Percentiles rank a stretch among this genome's conserved stretches.
Evolutionary conservation across 75 land plant genomes (phyloP).

Genomic region (Pinus albicaulis): DNA sequence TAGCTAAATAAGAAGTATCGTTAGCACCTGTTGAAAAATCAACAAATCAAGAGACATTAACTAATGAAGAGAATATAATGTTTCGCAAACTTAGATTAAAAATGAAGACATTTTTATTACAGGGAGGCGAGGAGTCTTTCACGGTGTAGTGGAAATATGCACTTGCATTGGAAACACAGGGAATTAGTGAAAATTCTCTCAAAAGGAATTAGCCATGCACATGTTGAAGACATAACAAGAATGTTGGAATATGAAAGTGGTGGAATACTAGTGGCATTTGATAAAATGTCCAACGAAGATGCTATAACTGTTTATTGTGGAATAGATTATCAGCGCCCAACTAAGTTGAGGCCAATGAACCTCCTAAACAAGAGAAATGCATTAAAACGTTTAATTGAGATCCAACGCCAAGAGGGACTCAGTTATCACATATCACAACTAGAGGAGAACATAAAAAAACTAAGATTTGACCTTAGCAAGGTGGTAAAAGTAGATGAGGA

Average conservation of each 20-base stretch:
- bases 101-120: conserved; percentile 72
- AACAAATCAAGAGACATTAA: conserved; percentile 74
- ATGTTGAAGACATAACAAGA: conserved; percentile 63
- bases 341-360: conserved; percentile 68
- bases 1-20: conserved; percentile 59
- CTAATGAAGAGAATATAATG: conserved; percentile 71
- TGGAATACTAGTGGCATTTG: conserved; percentile 71
- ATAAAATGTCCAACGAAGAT: conserved; percentile 64
- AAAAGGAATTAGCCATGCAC: conserved; percentile 62
- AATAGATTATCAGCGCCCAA: conserved; percentile 75
- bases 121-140: conserved; percentile 85
- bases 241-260: conserved; percentile 72
- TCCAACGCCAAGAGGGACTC: conserved; percentile 76
- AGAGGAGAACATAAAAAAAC: conserved; percentile 48
- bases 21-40: conserved; percentile 54
- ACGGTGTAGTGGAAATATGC: conserved; percentile 92
- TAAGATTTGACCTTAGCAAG: no score
- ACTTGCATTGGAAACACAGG: conserved; percentile 88
- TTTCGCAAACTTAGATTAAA: no score
- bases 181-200: conserved; percentile 78
- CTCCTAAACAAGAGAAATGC: conserved; percentile 78
- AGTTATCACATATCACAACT: conserved; percentile 65
- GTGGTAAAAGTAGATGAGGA: no score
- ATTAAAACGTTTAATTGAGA: conserved; percentile 64
- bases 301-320: conserved; percentile 77